Evolutionary conservation across 352 stramenopile genomes (phyloP), one percentile per base, ranked within the genome.

Genomic region (Phytophthora nicotianae): DNA sequence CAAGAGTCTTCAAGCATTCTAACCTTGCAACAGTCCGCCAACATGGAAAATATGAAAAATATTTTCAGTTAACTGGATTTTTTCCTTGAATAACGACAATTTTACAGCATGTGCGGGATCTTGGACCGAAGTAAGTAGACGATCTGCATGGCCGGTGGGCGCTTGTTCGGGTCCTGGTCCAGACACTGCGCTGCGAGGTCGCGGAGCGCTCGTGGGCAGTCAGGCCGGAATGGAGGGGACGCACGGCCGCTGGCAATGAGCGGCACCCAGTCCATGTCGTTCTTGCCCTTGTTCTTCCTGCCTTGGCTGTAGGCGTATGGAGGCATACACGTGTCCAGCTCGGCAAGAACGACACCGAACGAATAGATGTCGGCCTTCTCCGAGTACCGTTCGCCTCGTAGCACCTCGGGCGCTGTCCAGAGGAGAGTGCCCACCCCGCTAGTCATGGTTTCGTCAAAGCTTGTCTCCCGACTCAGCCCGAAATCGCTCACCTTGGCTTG

Each of bases 361-460:
- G 79, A 89, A 62, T 84, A 90, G 21, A 90, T 81, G 56, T 90
- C 81, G 13, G 77, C 73, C 40, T 86, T 86, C 59, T 83, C 75
- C 8, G 72, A 74, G 63, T 88, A 90, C 46, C 61, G 38, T 23
- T 86, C 81, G 13, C 81, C 79, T 0, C 77, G 65, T 37, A 95
- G 68, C 9, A 84, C 69, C 48, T 84, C 74, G 2, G 74, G 77
- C 5, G 77, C 72, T 8, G 72, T 83, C 77, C 75, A 84, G 29
- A 81, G 62, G 17, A 83, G 20, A 19, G 76, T 81, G 24, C 74
- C 70, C 0, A 86, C 65, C 7, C 71, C 65, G 29, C 64, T 73
- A 5, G 68, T 81, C 68, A 79, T 82, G 17, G 70, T 79, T 53
- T 79, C 61, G 20, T 81, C 69, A 21, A 71, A 63, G 46, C 46